Conservation (phyloP, 495 filamentous ascomycete species). For the Staphylotrichum tortipilum region DNA sequence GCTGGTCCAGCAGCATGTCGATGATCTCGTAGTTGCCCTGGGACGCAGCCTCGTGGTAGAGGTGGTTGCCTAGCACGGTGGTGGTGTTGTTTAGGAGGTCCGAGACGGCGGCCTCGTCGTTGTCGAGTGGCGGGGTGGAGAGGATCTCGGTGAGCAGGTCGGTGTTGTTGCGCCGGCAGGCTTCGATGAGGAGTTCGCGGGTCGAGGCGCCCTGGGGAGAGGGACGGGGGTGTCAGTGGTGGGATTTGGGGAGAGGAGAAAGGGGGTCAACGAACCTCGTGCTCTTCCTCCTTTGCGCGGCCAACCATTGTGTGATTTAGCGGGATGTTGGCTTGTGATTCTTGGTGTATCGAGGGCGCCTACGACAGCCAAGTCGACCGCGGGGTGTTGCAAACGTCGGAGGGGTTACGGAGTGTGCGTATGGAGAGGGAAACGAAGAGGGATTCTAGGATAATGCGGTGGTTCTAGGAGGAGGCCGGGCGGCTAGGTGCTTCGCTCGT, state of each 20-base stretch:
- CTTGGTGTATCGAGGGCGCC: no score
- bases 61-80: conserved; percentile 76
- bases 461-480: no score
- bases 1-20: conserved; percentile 87
- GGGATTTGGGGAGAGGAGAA: not conserved
- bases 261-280: conserved; percentile 25
- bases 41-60: conserved; percentile 79
- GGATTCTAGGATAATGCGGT: no score
- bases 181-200: conserved; percentile 80
- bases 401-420: no score
- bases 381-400: no score
- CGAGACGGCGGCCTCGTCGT: conserved; percentile 46
- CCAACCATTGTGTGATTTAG: conserved; percentile 30
- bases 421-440: not conserved
- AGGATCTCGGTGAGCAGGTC: conserved; percentile 62
- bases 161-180: conserved; percentile 85
- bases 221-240: not conserved
- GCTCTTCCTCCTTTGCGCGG: conserved; percentile 30
- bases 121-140: conserved; percentile 21
- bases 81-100: conserved; percentile 72
- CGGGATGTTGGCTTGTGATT: not conserved
- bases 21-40: conserved; percentile 88
- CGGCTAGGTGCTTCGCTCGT: no score
- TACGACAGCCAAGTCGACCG: no score
- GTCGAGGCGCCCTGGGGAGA: conserved; percentile 69